Base-by-base conservation (phyloP, 2,329 filamentous ascomycete species). In the Hymenotorrendiella dingleyae region DNA sequence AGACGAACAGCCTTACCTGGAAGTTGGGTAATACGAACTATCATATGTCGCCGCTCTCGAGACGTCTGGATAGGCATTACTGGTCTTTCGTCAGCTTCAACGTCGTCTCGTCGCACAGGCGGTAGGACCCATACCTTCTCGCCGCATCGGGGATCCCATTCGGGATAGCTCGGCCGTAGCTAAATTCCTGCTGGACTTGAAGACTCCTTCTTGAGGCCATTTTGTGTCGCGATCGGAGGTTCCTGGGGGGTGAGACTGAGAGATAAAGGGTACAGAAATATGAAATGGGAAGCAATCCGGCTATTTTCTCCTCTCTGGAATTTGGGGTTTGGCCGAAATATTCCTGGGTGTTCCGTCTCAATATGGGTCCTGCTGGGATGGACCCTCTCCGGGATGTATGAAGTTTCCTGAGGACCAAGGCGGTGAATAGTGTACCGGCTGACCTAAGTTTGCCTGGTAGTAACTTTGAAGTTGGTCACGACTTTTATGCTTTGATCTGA, bases 191-290 rank as follows among this genome's bases (percentile, higher is more conserved):
- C 47, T 60, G 59, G 43, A 58, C 49, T 42, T 52, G 52, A 41
- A 54, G 41, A 45, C 54, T 60, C 48, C 59, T 54, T 59, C 58
- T 59, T 42, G 58, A 51, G 28, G 59, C 53, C 56, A 61, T 61
- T 50, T 58, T 60, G 42, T 42, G 38, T 36, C 21, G 19, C 12
- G 36, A 30, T 40, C 26, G 38, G 19, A 33, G 36, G 40, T 41
- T 50, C 42, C 44, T 36, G 45, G 45, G 28, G 43, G 36, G 39
- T 43, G 47, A 50, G 40, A 51, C 47, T 45, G 43, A 52, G 50
- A 55, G 44, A 54, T 38, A 52, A 30, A 48, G 35, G 21, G 24
- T 19, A 29, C 22, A 23, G 30, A 12, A 26, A 38, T 45, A 52
- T 45, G 27, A 43, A 53, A 49, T 50, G 43, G 43, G 54, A 53